Conservation (phyloP, 192 early-diverging fungal species). For the Podila horticola region DNA sequence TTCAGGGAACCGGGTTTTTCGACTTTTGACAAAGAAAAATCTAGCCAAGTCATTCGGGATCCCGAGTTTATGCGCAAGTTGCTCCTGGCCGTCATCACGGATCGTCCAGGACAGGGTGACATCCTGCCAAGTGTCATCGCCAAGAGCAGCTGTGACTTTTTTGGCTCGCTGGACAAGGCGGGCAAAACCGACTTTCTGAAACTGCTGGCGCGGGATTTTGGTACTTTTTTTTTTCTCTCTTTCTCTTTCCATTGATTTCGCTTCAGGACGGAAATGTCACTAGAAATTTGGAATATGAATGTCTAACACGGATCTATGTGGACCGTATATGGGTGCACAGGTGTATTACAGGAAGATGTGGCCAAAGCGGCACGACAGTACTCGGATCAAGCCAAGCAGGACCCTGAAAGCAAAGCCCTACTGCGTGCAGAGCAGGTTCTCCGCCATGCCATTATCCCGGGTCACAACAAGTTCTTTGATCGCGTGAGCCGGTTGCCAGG, state of each 20-base stretch:
- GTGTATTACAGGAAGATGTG: conserved; percentile 51
- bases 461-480: conserved; percentile 79
- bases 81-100: conserved; percentile 51
- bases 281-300: background rate
- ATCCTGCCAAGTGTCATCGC: conserved; percentile 59
- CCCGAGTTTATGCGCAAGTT: conserved; percentile 53
- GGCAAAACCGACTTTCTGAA: conserved; percentile 61
- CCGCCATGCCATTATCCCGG: conserved; percentile 72
- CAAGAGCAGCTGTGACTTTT: conserved; percentile 68
- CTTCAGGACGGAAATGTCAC: background rate
- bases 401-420: conserved; percentile 42
- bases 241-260: background rate
- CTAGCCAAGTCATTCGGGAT: conserved; percentile 26
- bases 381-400: conserved; percentile 8
- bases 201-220: conserved; percentile 56
- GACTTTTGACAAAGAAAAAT: conserved; percentile 33
- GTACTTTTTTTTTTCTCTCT: conserved; percentile 16
- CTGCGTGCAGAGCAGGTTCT: conserved; percentile 67
- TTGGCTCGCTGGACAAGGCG: conserved; percentile 57
- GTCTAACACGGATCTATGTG: background rate
- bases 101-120: conserved; percentile 61
- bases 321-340: conserved; percentile 11
- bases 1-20: conserved; percentile 55
- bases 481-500: conserved; percentile 79
- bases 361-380: conserved; percentile 46